Base-by-base conservation (phyloP, 352 stramenopile species). In the Thraustotheca clavata region DNA sequence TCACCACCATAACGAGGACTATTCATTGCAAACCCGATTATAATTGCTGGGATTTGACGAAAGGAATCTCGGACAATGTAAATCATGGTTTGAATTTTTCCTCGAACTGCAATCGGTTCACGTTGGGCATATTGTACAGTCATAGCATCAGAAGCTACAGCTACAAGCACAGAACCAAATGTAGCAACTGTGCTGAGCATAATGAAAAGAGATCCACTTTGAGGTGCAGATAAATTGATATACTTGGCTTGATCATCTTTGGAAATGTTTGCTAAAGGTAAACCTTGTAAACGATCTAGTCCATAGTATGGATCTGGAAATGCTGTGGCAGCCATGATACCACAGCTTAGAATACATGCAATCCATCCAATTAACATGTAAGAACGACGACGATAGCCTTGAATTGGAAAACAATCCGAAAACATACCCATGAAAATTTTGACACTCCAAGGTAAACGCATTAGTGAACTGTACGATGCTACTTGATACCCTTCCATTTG, bases 111-210 rank as follows among this genome's bases (percentile, higher is more conserved):
- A 0, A 72, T 39, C 0, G 77, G 79, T 41, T 90, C 79, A 36
- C 83, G 74, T 62, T 89, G 81, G 31, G 81, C 79, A 34, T 88
- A 75, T 40, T 89, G 76, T 47, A 88, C 78, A 76, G 88, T 87
- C 52, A 88, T 69, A 5, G 74, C 77, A 33, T 90, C 81, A 2
- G 77, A 70, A 3, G 79, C 70, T 4, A 87, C 77, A 33, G 86
- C 76, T 1, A 73, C 67, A 32, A 88, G 46, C 14, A 90, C 60
- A 63, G 77, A 90, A 18, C 81, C 79, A 52, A 88, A 83, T 0
- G 81, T 68, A 14, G 77, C 74, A 33, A 86, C 67, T 78, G 85
- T 89, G 76, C 86, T 87, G 16, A 73, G 75, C 38, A 88, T 70
- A 24, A 90, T 73, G 43, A 85, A 87, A 34, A 71, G 73, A 27